Base-by-base conservation (phyloP, 306 rosid genomes). In the Cucumis sativus region DNA sequence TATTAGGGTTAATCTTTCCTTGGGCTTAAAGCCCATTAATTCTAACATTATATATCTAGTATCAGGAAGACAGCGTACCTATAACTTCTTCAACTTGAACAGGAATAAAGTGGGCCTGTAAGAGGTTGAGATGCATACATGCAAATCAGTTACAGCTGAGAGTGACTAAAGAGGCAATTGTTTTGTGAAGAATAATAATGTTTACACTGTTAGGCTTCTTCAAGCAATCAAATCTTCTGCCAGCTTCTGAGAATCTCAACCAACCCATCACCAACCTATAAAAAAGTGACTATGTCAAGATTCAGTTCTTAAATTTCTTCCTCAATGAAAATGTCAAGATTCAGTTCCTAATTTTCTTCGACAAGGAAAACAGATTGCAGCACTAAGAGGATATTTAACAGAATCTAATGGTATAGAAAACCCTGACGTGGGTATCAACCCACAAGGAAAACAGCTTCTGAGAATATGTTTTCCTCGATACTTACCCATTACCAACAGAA, bases 231-330 rank as follows among this genome's bases (percentile, higher is more conserved):
- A 75, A 89, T 60, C 72, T 76, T 80, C 80, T 83, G 65, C 81
- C 79, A 63, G 88, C 88, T 87, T 91, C 94, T 75, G 82, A 77
- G 79, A 94, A 94, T 79, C 96, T 89, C 83, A 91, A 69, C 97
- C 97, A 90, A 63, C 97, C 98, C 97, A 94, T 92, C 71, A 92
- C 88, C 81, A 92, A 83, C 84, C 98, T 94, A 78, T 70, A 78
- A 79, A 78, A 37, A 81, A 82, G 79, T 71, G 81, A 77, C 67
- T 41, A 61, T 33, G 41, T 60, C 68, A 43, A 77, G 40, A 16
- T 77, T 55, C 61, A 51, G 55, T 67, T 67, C 35, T 11, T 41
- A 40, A 40, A 15, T 65, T 68, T 33, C 18, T 65, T 64, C 74
- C 37, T 49, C 15, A 10, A 33, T 25, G 45, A 54, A 47, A 40